Evolutionary conservation across 768 basidiomycete genomes (phyloP).

Genomic region (Suillus hirtellus): DNA sequence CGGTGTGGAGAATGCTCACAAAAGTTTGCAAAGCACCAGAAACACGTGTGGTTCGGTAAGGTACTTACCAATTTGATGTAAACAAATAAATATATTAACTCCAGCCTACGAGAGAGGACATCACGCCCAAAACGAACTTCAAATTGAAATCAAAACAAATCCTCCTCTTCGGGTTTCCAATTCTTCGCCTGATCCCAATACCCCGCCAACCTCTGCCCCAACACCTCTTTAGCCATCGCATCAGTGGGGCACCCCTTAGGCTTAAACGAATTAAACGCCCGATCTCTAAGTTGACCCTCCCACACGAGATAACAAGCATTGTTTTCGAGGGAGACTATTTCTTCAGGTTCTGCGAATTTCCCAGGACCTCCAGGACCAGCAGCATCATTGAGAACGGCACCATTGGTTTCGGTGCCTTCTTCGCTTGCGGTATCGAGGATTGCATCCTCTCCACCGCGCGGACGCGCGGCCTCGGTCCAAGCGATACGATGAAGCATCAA

Average conservation of each 20-base stretch:
- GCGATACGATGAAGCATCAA: constrained; percentile 85
- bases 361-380: constrained; percentile 33
- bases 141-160: constrained; percentile 47
- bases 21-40: constrained; percentile 8
- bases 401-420: constrained; percentile 34
- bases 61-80: not conserved
- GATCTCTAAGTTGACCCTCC: constrained; percentile 87
- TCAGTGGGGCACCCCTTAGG: constrained; percentile 85
- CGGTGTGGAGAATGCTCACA: not conserved
- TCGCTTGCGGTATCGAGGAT: constrained; percentile 58
- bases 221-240: constrained; percentile 76
- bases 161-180: constrained; percentile 82
- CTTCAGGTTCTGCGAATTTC: constrained; percentile 23
- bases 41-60: constrained; percentile 12
- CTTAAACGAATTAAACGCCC: constrained; percentile 78
- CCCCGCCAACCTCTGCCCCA: constrained; percentile 82
- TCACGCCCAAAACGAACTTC: not conserved
- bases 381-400: constrained; percentile 24
- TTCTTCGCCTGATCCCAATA: constrained; percentile 97
- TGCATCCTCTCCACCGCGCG: constrained; percentile 71
- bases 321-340: constrained; percentile 61
- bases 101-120: not conserved
- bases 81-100: not conserved
- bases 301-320: constrained; percentile 91
- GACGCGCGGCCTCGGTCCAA: constrained; percentile 91